Evolutionary conservation across 345 rosid genomes (phyloP).

Genomic region (Salix suchowensis): DNA sequence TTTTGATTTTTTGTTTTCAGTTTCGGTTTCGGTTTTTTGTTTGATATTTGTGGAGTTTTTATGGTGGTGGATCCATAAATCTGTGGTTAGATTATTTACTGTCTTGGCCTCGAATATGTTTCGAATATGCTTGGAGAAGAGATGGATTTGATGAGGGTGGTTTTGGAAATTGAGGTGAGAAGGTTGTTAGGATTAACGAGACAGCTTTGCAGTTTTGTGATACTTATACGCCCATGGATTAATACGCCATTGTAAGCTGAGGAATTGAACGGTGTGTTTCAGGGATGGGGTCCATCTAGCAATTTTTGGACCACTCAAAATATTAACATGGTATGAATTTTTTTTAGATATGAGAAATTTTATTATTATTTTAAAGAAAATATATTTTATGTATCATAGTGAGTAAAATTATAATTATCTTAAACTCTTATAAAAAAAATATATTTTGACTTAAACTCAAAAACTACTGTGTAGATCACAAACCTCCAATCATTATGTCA

Average conservation of each 20-base stretch:
- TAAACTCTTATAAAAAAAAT: too few species aligned
- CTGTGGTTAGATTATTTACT: neutral
- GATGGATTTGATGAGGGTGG: neutral
- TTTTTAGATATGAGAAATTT: too few species aligned
- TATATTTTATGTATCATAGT: too few species aligned
- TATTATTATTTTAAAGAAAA: too few species aligned
- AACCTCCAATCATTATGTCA: accelerated
- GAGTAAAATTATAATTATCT: too few species aligned
- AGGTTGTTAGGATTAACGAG: neutral
- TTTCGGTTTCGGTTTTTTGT: neutral
- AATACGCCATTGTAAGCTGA: neutral
- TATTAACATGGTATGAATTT: neutral
- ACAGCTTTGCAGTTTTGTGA: neutral
- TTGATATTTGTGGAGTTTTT: neutral
- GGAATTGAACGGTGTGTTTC: neutral
- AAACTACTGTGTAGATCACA: too few species aligned
- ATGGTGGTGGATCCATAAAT: conserved; percentile 12
- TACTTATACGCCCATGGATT: neutral
- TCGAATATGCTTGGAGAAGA: neutral
- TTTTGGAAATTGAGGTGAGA: neutral
- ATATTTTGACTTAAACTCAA: too few species aligned
- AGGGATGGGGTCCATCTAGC: neutral
- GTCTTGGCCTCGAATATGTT: neutral
- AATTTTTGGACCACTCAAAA: neutral
- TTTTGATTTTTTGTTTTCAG: neutral